phyloP scores from a whole-genome alignment of 2,329 filamentous ascomycete species.

The Phaeosphaeria sp. region DNA sequence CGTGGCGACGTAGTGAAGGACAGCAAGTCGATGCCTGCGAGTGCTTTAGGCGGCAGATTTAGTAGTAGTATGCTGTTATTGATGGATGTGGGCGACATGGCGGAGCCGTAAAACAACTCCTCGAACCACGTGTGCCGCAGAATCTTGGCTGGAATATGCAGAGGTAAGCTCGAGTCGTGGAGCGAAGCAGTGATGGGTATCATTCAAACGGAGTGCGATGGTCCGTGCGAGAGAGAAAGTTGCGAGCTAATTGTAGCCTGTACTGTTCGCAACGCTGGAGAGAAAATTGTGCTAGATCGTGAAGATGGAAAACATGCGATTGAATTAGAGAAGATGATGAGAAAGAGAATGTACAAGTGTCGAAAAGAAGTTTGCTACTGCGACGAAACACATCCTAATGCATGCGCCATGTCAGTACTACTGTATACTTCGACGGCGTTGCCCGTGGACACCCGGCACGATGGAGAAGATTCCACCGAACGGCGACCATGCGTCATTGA shows the following conservation, averaged over 20 bases:
- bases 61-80: constrained; percentile 52
- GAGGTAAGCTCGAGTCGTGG: constrained; percentile 16
- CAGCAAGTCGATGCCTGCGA: constrained; percentile 63
- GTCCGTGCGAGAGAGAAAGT: constrained; percentile 12
- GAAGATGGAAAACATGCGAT: too few relatives aligned
- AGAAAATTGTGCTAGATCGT: not conserved
- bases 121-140: constrained; percentile 44
- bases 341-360: not conserved
- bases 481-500: constrained; percentile 19
- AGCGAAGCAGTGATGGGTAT: constrained; percentile 21
- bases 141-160: constrained; percentile 37
- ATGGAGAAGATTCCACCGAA: constrained; percentile 19
- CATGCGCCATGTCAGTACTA: constrained; percentile 14
- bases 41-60: constrained; percentile 53
- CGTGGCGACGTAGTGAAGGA: constrained; percentile 68
- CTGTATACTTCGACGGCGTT: not conserved
- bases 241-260: constrained; percentile 1
- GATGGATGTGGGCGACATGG: constrained; percentile 43
- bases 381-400: not conserved
- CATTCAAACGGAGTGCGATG: constrained; percentile 19
- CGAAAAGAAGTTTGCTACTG: not conserved
- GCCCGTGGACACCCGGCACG: constrained; percentile 9
- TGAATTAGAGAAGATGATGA: too few relatives aligned
- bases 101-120: constrained; percentile 41
- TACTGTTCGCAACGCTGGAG: not conserved